Base-by-base conservation (phyloP, 2,329 filamentous ascomycete genomes). In the Hyphodiscus sp. region DNA sequence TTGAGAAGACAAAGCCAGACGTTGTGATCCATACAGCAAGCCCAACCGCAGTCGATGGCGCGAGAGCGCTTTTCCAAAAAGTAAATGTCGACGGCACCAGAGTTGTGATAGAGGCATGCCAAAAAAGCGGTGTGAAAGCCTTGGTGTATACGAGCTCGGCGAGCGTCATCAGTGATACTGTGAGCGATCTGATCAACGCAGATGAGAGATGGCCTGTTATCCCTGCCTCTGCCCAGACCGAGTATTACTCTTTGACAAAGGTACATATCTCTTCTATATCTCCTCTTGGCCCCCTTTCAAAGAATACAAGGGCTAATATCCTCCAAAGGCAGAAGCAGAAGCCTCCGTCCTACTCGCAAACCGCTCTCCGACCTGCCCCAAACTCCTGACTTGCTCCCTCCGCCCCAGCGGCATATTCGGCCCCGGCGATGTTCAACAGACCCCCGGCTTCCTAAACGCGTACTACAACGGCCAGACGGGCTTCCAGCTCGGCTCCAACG, bases 71-170 rank as follows among this genome's bases (percentile, higher is more conserved):
- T 38, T 86, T 94, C 69, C 81, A 82, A 64, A 85, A 84, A 69
- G 87, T 97, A 67, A 99, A 97, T 69, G 85, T 96, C 50, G 85
- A 90, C 49, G 92, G 92, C 49, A 96, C 94, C 15, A 77, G 77
- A 60, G 84, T 86, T 60, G 80, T 96, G 47, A 75, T 97, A 51
- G 81, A 85, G 38, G 89, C 88, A 16, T 87, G 87, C 63, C 79
- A 80, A 66, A 75, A 80, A 61, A 79, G 80, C 41, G 85, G 80
- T 58, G 90, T 92, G 65, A 89, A 85, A 71, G 88, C 81, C 0
- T 83, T 97, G 59, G 89, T 97, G 46, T 96, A 92, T 72, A 97
- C 92, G 18, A 94, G 88, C 70, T 94, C 87, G 51, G 87, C 89
- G 50, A 95, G 90, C 56, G 86, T 96, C 57, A 77, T 96, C 59